Base-by-base conservation (phyloP, 805 yeast genomes). In the Sugiyamaella marilandica region DNA sequence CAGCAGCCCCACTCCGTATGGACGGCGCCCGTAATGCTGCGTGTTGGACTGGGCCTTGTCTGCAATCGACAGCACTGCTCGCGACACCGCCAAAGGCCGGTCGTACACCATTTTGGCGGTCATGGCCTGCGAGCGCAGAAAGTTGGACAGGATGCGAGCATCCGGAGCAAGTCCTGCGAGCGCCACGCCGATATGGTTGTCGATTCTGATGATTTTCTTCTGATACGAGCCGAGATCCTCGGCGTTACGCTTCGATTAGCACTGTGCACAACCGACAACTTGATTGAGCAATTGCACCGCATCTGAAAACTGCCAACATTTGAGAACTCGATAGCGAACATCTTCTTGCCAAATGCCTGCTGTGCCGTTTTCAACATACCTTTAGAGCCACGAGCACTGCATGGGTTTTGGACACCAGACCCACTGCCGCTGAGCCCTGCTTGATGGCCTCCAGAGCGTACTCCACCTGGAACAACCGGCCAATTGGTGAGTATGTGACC, bases 81-180 rank as follows among this genome's bases (percentile, higher is more conserved):
- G 83, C 53, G 85, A 81, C 14, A 91, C 83, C 57, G 87, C 84
- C 55, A 94, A 74, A 13, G 96, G 91, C 64, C 96, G 82, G 71
- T 89, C 84, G 71, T 80, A 94, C 26, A 91, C 83, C 77, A 92
- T 78, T 63, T 81, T 86, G 33, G 92, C 85, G 58, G 84, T 80
- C 84, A 92, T 85, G 49, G 97, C 95, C 65, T 91, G 94, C 63
- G 88, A 90, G 68, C 98, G 82, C 63, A 94, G 75, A 70, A 76
- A 91, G 67, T 89, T 94, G 47, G 95, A 84, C 61, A 94, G 77
- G 36, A 94, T 95, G 60, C 99, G 79, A 21, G 98, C 99, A 68
- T 94, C 99, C 14, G 99, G 98, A 0, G 98, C 97, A 64, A 94
- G 80, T 9, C 99, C 99, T 1, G 99, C 97, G 52, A 94, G 77